Base-by-base conservation (phyloP, 2,329 filamentous ascomycete genomes). In the Pyricularia grisea region DNA sequence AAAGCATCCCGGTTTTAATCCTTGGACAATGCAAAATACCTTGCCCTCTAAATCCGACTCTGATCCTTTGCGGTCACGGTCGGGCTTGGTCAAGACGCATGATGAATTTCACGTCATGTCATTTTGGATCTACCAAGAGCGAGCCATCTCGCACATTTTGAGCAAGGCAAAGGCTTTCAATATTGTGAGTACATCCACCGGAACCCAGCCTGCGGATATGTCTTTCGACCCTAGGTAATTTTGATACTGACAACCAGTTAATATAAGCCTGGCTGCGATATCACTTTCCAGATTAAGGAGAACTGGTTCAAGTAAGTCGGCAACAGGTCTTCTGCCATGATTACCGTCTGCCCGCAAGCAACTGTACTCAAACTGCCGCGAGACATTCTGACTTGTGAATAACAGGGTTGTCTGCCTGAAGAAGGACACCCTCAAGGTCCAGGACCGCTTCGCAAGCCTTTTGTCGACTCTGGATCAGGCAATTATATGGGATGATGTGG, bases 121-220 rank as follows among this genome's bases (percentile, higher is more conserved):
- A 31, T 63, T 77, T 42, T 78, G 76, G 75, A 50, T 69, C 1
- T 77, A 74, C 70, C 72, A 69, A 7, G 70, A 71, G 5, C 71
- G 69, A 6, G 73, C 72, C 17, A 68, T 74, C 33, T 67, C 71
- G 7, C 69, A 70, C 27, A 66, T 78, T 1, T 69, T 77, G 12
- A 60, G 71, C 0, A 64, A 64, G 0, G 67, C 78, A 20, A 66
- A 69, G 14, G 33, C 25, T 5, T 31, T 70, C 14, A 65, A 69
- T 33, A 50, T 73, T 25, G 73, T 74, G 64, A 42, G 71, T n/a
- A 50, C 17, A 50, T 1, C 42, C 20, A 20, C 20, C 42, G 2
- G 12, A 14, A 36, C 42, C 17, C 42, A n/a, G 42, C 42, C 42
- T 50, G 20, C 42, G n/a, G 20, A 50, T n/a, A n/a, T 50, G 7